Evolutionary conservation across 805 yeast species (phyloP), one percentile per base, ranked within the genome.

Genomic region (Kluyveromyces aestuarii): DNA sequence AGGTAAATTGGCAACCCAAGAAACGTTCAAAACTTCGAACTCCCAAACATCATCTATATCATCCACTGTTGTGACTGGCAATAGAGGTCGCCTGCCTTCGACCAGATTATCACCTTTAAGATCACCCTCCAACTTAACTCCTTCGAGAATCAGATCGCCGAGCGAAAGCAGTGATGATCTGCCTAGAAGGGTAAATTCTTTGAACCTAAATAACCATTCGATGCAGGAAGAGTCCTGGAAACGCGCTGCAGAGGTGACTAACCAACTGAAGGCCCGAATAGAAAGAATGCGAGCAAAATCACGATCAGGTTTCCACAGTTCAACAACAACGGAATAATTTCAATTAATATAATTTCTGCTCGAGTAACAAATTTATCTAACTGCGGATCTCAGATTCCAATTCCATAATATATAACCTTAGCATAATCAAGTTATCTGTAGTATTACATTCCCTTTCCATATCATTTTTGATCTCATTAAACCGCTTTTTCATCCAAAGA

Each of bases 171-270:
- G 61, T 45, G 66, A 61, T 33, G 67, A 61, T 44, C 45, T 62
- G 33, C 64, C 64, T 13, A 59, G 53, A 40, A 55, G 64, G 16
- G 67, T 62, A 2, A 59, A 58, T 47, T 62, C 63, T 2, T 45
- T 62, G 30, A 56, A 58, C 39, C 51, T 62, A 38, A 49, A 43
- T 42, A 85, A 78, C 50, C 45, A 43, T 18, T 18, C 27, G 39
- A 11, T 43, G 45, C 45, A 43, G 18, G 89, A 82, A 50, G 79
- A 74, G 47, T 81, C 85, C 55, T 89, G 96, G 96, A 79, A 76
- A 55, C 77, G 91, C 44, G 96, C 96, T 0, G 90, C 93, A 0
- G 95, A 86, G 56, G 95, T 88, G 11, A 89, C 96, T 0, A 77
- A 81, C 3, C 91, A 85, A 63, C 75, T 89, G 59, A 86, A 84